These are phyloP conservation scores for Trichoderma cornu-damae DNA, from an alignment of 2,329 filamentous ascomycete genomes.

Conservation along the genomic window DNA sequence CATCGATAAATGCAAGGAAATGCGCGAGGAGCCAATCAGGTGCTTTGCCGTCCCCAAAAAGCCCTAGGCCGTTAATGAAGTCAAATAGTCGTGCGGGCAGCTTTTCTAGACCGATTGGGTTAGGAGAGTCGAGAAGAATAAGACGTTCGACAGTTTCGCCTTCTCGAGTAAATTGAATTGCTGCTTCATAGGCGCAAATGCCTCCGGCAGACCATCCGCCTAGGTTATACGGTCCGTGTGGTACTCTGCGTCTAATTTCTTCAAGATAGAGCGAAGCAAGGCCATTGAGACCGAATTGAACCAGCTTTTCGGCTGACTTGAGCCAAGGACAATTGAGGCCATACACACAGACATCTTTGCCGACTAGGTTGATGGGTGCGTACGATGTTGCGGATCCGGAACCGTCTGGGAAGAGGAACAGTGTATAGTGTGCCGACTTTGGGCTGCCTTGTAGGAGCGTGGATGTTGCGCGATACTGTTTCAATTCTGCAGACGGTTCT, in stretches of 20 bases:
- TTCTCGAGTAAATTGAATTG: constrained; percentile 52
- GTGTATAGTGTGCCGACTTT: constrained; percentile 7
- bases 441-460: constrained; percentile 6
- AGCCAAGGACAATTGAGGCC: constrained; percentile 57
- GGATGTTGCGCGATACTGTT: constrained; percentile 15
- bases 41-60: constrained; percentile 60
- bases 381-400: constrained; percentile 63
- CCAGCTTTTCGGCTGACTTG: constrained; percentile 49
- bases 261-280: constrained; percentile 47
- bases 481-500: not conserved
- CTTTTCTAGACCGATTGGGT: constrained; percentile 60
- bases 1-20: constrained; percentile 63
- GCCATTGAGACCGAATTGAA: constrained; percentile 10
- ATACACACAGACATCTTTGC: constrained; percentile 44
- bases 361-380: constrained; percentile 34
- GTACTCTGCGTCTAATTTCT: constrained; percentile 67
- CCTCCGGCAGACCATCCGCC: constrained; percentile 73
- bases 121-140: constrained; percentile 60
- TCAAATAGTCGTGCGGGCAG: constrained; percentile 57
- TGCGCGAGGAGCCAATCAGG: constrained; percentile 68
- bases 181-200: constrained; percentile 63
- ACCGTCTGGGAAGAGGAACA: constrained; percentile 43
- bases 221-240: constrained; percentile 60
- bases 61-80: constrained; percentile 67
- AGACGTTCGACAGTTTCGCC: constrained; percentile 54